Evolutionary conservation across 345 rosid species (phyloP).

Genomic region (Trapa bicornis): DNA sequence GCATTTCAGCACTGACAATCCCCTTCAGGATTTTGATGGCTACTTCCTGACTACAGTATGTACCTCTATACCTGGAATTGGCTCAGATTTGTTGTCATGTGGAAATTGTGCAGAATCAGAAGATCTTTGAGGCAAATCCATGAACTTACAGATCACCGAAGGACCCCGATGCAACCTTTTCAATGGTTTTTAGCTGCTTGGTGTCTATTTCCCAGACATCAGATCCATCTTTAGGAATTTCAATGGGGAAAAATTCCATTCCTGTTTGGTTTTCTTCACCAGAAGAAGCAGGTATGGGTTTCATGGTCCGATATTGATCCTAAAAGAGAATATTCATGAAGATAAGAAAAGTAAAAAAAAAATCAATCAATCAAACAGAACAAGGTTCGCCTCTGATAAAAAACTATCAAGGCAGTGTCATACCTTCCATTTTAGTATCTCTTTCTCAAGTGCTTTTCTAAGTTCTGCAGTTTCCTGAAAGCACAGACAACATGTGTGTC

Average conservation of each 20-base stretch:
- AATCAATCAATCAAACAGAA: neutral
- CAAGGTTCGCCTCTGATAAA: neutral
- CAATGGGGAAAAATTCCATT: conserved; percentile 42
- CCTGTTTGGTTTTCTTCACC: conserved; percentile 26
- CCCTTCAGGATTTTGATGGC: conserved; percentile 90
- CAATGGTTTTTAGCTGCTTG: conserved; percentile 56
- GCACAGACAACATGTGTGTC: neutral
- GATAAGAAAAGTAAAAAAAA: neutral
- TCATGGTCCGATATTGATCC: conserved; percentile 45
- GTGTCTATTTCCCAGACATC: conserved; percentile 95
- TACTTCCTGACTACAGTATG: conserved; percentile 89
- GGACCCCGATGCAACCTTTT: conserved; percentile 82
- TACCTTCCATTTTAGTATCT: conserved; percentile 68
- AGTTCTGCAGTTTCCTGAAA: conserved; percentile 69
- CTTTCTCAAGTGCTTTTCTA: conserved; percentile 52
- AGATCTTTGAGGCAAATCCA: neutral
- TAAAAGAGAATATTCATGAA: conserved; percentile 14
- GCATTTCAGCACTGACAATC: conserved; percentile 58
- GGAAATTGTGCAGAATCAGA: neutral
- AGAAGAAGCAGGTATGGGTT: conserved; percentile 27
- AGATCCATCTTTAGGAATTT: conserved; percentile 83
- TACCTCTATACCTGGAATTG: conserved; percentile 59
- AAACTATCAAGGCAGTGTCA: neutral
- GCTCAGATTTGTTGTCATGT: conserved; percentile 4
- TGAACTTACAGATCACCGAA: conserved; percentile 72